Percentiles rank a stretch among this genome's conserved stretches.
These are phyloP conservation scores for Stachybotrys chartarum DNA, from an alignment of 2,329 filamentous ascomycete genomes.

Conservation along the genomic window DNA sequence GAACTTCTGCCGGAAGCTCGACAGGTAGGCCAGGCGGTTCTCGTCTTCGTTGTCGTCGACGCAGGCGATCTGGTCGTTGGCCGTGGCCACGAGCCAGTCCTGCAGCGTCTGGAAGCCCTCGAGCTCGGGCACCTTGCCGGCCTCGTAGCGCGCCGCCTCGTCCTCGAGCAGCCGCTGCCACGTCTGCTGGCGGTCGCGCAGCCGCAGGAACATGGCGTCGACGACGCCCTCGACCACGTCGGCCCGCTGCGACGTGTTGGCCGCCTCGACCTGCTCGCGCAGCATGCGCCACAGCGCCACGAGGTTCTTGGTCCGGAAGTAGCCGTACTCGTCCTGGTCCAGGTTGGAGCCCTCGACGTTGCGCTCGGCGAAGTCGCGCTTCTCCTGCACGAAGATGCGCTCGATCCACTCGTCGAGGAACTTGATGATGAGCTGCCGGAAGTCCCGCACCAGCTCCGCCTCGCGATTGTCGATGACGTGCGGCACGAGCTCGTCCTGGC, in stretches of 20 bases:
- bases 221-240: constrained; percentile 94
- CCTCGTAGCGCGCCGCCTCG: constrained; percentile 69
- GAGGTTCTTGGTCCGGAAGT: constrained; percentile 85
- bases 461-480: constrained; percentile 89
- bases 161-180: constrained; percentile 88
- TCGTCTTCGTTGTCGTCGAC: constrained; percentile 86
- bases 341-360: constrained; percentile 67
- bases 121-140: constrained; percentile 43
- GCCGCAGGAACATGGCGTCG: constrained; percentile 87
- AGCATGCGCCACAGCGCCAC: constrained; percentile 98
- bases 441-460: constrained; percentile 84
- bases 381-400: constrained; percentile 77
- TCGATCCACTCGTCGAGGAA: constrained; percentile 98
- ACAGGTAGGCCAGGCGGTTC: constrained; percentile 71
- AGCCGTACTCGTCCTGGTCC: constrained; percentile 81
- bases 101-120: constrained; percentile 73
- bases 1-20: constrained; percentile 78
- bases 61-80: constrained; percentile 97
- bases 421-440: constrained; percentile 89
- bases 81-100: constrained; percentile 94
- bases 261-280: constrained; percentile 82
- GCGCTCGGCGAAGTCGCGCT: constrained; percentile 71
- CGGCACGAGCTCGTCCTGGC: constrained; percentile 67
- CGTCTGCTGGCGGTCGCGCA: constrained; percentile 73
- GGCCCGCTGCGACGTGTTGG: constrained; percentile 73